These are phyloP conservation scores for Tricharina praecox DNA, from an alignment of 495 filamentous ascomycete genomes.

Conservation along the genomic window DNA sequence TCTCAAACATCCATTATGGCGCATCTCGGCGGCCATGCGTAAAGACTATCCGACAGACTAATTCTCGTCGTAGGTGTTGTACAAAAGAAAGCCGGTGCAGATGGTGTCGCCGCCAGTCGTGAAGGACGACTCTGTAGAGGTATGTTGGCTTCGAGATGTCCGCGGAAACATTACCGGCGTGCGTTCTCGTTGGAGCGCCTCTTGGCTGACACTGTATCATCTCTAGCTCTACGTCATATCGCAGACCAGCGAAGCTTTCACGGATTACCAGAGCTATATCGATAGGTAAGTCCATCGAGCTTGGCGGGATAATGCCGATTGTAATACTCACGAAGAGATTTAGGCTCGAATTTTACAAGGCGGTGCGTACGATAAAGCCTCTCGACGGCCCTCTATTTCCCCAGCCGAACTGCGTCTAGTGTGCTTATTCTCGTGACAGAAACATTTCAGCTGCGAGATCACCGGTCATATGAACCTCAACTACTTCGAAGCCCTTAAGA, in stretches of 20 bases:
- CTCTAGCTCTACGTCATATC: constrained; percentile 76
- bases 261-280: constrained; percentile 75
- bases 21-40: constrained; percentile 7
- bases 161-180: background rate
- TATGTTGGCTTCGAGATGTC: constrained; percentile 3
- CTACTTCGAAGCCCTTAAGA: constrained; percentile 87
- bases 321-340: background rate
- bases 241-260: constrained; percentile 79
- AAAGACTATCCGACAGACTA: too few relatives aligned
- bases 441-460: constrained; percentile 83
- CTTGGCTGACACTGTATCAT: constrained; percentile 6
- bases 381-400: background rate
- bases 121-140: constrained; percentile 31
- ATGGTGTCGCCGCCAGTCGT: constrained; percentile 54
- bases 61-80: constrained; percentile 60
- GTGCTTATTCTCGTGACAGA: constrained; percentile 33
- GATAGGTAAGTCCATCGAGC: constrained; percentile 39
- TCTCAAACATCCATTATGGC: background rate
- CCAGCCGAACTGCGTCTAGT: too few relatives aligned
- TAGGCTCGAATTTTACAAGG: constrained; percentile 86
- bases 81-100: constrained; percentile 90
- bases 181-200: too few relatives aligned
- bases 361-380: constrained; percentile 38
- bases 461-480: constrained; percentile 81
- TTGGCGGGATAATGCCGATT: background rate